phyloP scores from a whole-genome alignment of 2,329 filamentous ascomycete species.

The Boeremia lycopersici region DNA sequence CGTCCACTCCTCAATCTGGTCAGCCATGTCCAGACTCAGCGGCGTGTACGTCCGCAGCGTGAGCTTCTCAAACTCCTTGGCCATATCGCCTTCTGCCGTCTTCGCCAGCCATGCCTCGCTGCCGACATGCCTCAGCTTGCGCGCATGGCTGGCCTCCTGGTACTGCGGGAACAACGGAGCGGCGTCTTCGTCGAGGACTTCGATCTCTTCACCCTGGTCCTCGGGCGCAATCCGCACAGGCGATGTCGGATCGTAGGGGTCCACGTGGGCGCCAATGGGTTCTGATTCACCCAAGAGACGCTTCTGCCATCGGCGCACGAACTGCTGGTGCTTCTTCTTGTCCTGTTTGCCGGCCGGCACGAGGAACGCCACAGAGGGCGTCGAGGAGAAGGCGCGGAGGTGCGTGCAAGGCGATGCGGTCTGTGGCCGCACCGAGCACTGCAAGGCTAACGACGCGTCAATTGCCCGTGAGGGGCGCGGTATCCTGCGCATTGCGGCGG shows the following conservation, averaged over 20 bases:
- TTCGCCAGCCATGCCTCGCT: constrained; percentile 51
- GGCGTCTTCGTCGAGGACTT: constrained; percentile 38
- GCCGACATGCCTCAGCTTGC: constrained; percentile 61
- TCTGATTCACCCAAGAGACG: constrained; percentile 44
- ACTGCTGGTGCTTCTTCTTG: constrained; percentile 45
- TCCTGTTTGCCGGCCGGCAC: constrained; percentile 37
- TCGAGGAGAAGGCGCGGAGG: constrained; percentile 38
- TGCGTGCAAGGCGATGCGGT: constrained; percentile 25
- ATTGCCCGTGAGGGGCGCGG: constrained; percentile 43
- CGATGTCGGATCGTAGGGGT: constrained; percentile 45
- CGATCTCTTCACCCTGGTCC: constrained; percentile 43
- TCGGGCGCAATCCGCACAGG: constrained; percentile 45
- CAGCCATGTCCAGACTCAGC: constrained; percentile 36
- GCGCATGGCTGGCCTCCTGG: constrained; percentile 14
- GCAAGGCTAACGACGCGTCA: constrained; percentile 26
- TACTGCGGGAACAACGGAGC: constrained; percentile 9
- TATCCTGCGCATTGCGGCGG: constrained; percentile 47
- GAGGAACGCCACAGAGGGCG: constrained; percentile 31
- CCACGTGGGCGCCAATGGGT: constrained; percentile 46
- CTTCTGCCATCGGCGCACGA: constrained; percentile 45
- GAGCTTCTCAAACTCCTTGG: constrained; percentile 43
- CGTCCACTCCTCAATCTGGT: constrained; percentile 39
- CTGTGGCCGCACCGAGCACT: constrained; percentile 22
- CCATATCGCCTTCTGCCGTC: constrained; percentile 36
- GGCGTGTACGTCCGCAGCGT: constrained; percentile 42